These are phyloP conservation scores for Salix caprea DNA, from an alignment of 345 rosid species.

Conservation along the genomic window DNA sequence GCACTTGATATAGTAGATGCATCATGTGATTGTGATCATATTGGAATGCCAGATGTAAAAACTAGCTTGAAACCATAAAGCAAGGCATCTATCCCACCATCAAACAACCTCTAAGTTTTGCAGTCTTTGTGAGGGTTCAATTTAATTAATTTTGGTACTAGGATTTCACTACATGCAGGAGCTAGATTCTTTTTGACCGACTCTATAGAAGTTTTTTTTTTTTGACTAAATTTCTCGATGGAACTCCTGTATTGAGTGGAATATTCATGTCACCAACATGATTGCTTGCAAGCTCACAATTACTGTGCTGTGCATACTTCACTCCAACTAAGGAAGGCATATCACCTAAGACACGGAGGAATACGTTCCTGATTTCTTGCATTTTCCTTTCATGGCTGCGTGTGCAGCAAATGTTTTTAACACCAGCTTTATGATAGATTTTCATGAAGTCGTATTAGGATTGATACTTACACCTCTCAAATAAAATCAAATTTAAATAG, in stretches of 20 bases:
- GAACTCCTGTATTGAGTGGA: not conserved
- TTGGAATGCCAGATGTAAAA: not conserved
- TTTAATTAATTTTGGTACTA: too few species aligned
- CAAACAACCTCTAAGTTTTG: not conserved
- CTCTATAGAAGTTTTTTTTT: not conserved
- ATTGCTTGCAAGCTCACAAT: not conserved
- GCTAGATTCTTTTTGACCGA: not conserved
- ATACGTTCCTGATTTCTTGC: not conserved
- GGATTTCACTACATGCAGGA: not conserved
- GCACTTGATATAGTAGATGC: not conserved
- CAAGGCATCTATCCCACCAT: not conserved
- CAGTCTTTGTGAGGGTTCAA: not conserved
- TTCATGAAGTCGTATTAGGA: not conserved
- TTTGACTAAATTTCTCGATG: not conserved
- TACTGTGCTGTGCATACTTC: not conserved
- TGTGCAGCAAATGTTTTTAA: not conserved
- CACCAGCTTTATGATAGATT: not conserved
- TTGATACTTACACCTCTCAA: not conserved
- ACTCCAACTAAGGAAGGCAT: not conserved
- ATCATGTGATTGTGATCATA: not conserved
- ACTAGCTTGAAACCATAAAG: not conserved
- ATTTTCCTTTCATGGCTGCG: not conserved
- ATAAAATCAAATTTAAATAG: too few species aligned
- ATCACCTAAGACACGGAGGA: not conserved
- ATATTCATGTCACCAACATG: not conserved